These are phyloP conservation scores for Xylaria telfairii DNA, from an alignment of 495 filamentous ascomycete species.

Conservation along the genomic window DNA sequence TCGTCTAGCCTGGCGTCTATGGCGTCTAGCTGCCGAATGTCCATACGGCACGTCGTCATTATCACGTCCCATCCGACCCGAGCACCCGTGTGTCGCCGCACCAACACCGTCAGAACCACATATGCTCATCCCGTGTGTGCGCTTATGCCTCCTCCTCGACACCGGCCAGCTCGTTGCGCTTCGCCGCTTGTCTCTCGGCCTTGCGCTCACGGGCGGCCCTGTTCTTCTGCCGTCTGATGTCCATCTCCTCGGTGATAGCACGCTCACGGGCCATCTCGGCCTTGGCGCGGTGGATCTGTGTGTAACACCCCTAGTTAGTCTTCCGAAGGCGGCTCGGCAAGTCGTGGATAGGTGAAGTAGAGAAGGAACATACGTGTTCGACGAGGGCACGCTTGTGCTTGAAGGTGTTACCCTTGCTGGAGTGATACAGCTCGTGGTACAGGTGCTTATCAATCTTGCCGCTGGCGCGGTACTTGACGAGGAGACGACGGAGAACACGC, in stretches of 20 bases:
- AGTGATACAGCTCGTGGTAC: slow-evolving; percentile 99
- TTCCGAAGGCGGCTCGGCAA: neutral
- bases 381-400: slow-evolving; percentile 99
- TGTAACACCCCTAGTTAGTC: slow-evolving; percentile 31
- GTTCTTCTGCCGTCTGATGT: slow-evolving; percentile 98
- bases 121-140: slow-evolving; percentile 35
- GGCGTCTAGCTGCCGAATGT: slow-evolving; percentile 38
- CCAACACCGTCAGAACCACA: slow-evolving; percentile 27
- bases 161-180: slow-evolving; percentile 82
- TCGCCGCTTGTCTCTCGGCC: slow-evolving; percentile 82
- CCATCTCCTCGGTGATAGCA: slow-evolving; percentile 97
- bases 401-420: slow-evolving; percentile 99
- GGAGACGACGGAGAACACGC: slow-evolving; percentile 95
- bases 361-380: slow-evolving; percentile 85
- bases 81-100: slow-evolving; percentile 23
- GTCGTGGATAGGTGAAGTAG: slow-evolving; percentile 5
- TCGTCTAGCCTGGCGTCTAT: slow-evolving; percentile 36
- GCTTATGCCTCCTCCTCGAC: slow-evolving; percentile 73
- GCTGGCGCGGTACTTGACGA: slow-evolving; percentile 98
- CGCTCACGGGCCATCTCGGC: slow-evolving; percentile 96
- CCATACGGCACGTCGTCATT: slow-evolving; percentile 37
- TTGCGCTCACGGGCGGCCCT: slow-evolving; percentile 98
- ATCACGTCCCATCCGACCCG: slow-evolving; percentile 37
- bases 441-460: slow-evolving; percentile 99
- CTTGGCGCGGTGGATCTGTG: slow-evolving; percentile 98